Evolutionary conservation across 2,329 filamentous ascomycete genomes (phyloP).

Genomic region (Penicillium digitatum): DNA sequence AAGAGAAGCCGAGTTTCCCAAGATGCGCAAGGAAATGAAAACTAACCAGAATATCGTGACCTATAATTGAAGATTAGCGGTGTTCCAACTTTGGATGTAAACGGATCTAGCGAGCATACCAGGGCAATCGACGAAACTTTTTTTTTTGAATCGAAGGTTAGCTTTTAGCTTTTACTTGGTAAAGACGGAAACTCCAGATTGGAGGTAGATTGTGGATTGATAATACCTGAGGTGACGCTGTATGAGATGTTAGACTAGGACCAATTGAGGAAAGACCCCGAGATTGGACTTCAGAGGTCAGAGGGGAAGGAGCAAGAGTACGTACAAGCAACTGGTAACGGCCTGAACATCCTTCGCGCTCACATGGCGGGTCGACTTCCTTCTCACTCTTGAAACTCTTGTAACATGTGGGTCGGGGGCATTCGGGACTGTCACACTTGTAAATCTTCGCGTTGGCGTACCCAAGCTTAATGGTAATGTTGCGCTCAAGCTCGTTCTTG

Average conservation of each 20-base stretch:
- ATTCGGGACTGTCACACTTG: slow-evolving; percentile 89
- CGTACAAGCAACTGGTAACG: slow-evolving; percentile 87
- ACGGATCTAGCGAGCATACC: slow-evolving; percentile 33
- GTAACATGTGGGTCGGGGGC: slow-evolving; percentile 92
- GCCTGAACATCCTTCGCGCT: slow-evolving; percentile 84
- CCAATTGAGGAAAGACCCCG: not conserved
- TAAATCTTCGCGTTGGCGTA: slow-evolving; percentile 99
- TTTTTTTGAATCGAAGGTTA: slow-evolving; percentile 16
- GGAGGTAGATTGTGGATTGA: not conserved
- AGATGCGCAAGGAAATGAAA: not conserved
- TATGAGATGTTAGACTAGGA: not conserved
- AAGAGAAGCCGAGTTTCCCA: not conserved
- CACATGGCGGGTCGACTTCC: slow-evolving; percentile 93
- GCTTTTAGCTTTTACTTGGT: not conserved
- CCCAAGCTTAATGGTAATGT: slow-evolving; percentile 99
- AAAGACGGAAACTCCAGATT: not conserved
- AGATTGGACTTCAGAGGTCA: not conserved
- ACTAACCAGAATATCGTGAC: slow-evolving; percentile 88
- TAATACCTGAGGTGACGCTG: slow-evolving; percentile 9
- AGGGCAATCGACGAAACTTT: slow-evolving; percentile 92
- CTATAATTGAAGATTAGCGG: not conserved
- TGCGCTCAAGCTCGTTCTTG: slow-evolving; percentile 98
- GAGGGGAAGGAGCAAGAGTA: slow-evolving; percentile 51
- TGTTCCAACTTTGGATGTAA: not conserved
- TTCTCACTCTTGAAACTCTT: slow-evolving; percentile 98